These are phyloP conservation scores for Pichia sp. DNA, from an alignment of 1,139 yeast genomes.

Conservation along the genomic window DNA sequence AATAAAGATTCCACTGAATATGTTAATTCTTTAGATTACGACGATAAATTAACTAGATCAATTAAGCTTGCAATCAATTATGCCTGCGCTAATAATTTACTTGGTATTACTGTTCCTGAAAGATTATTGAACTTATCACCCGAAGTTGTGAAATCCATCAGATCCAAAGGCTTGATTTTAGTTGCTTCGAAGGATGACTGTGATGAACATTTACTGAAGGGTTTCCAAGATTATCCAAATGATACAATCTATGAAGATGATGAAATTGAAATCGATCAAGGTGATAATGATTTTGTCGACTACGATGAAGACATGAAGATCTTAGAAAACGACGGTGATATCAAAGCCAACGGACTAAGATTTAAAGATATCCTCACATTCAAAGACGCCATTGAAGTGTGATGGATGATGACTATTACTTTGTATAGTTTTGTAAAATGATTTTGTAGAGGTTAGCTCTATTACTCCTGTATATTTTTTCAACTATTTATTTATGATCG, in stretches of 20 bases:
- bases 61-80: constrained; percentile 66
- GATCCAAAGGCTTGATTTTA: constrained; percentile 78
- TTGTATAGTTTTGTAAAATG: no score
- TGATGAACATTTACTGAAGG: constrained; percentile 1
- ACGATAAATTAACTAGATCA: constrained; percentile 43
- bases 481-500: no score
- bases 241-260: background rate
- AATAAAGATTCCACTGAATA: constrained; percentile 35
- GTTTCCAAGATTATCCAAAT: background rate
- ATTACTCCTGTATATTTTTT: background rate
- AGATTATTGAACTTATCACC: constrained; percentile 73
- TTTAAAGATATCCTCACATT: constrained; percentile 66
- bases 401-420: constrained; percentile 17
- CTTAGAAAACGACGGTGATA: constrained; percentile 39
- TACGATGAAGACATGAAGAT: constrained; percentile 12
- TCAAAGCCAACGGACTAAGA: constrained; percentile 75
- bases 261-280: constrained; percentile 19
- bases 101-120: constrained; percentile 79
- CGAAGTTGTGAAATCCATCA: constrained; percentile 67
- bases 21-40: constrained; percentile 31
- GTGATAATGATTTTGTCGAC: constrained; percentile 23
- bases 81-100: constrained; percentile 76
- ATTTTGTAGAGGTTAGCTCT: no score
- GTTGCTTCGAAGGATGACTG: constrained; percentile 57
- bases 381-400: constrained; percentile 68